Evolutionary conservation across 495 filamentous ascomycete genomes (phyloP), one percentile per base, ranked within the genome.

Genomic region (Arthonia radiata): DNA sequence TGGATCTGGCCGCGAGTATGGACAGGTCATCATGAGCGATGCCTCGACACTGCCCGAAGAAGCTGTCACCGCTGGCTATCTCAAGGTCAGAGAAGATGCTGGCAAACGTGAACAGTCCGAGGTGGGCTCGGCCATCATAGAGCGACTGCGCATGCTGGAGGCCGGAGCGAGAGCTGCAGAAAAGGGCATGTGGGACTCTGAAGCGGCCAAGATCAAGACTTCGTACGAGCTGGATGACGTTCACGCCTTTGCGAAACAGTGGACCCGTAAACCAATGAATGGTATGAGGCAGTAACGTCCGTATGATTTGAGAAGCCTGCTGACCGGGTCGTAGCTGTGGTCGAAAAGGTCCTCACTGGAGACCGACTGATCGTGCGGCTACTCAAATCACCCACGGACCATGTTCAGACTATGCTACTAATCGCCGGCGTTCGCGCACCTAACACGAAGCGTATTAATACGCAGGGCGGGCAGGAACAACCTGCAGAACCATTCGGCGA

Each of bases 71-170:
- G 73, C 83, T 36, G 89, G 89, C 27, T 90, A 78, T 77, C 56
- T 74, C 30, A 89, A 80, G 42, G 54, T 99, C 19, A 63, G 89
- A 26, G 83, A 99, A 31, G 86, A 94, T 50, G 77, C 81, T 14
- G 79, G 79, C 31, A 61, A 58, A 39, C 61, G 71, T 22, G 80
- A 90, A 26, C 75, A 92, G 15, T 62, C 71, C 0, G 73, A 82
- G 24, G 73, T 81, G 24, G 56, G 67, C 8, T 39, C 65, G 24
- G 53, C 60, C 25, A 56, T 70, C 30, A 49, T 94, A 15, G 74
- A 86, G 32, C 68, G 67, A 30, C 60, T 99, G 23, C 64, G 70
- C 27, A 55, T 50, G 5, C 49, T 81, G n/a, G 81, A 99, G 47
- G 54, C 62, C n/a, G 61, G 72, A 34, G 86, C 86, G 17, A 77